Base-by-base conservation (phyloP, 805 yeast species). In the Metschnikowia proteae region DNA sequence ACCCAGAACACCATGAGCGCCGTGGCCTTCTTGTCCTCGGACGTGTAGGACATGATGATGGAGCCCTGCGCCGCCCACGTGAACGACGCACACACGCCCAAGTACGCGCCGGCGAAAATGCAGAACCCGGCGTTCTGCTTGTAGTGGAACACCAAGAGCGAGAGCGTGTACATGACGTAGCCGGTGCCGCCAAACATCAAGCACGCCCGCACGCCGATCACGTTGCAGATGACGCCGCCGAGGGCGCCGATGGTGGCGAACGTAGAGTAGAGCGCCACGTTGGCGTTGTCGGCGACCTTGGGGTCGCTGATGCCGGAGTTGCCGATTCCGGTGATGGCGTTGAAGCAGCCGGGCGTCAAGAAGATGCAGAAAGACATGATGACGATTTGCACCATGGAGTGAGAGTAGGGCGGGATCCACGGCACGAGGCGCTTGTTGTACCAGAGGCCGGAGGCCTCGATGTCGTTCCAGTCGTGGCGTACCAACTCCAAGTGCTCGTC, bases 1-100 rank as follows among this genome's bases (percentile, higher is more conserved):
- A 77, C 69, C 85, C 85, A 81, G 61, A 80, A 81, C 13, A 74
- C 64, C 71, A 78, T 76, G 43, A 81, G 71, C 43, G 76, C 80
- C 31, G 64, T 64, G 40, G 82, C 85, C 65, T 81, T 81, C n/a
- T 53, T 65, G 32, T 64, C 57, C 63, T 81, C 85, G 22, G 77
- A 61, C 2, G 84, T 79, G 53, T 81, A 81, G n/a, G 81, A 67
- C 76, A 81, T 74, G 53, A 80, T 74, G 42, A 81, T 74, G 27
- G 79, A 65, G 44, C 82, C 81, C 59, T 79, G 83, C 31, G 83
- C 82, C 28, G 82, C 76, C 85, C 85, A 81, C 44, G 80, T 67
- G 40, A 71, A 61, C 35, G 79, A 70, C 8, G 84, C 85, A 63
- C 81, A 72, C 38, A 78, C 49, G 57, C 85, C 85, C 51, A 81